Evolutionary conservation across 768 basidiomycete genomes (phyloP).

Genomic region (Galerina marginata): DNA sequence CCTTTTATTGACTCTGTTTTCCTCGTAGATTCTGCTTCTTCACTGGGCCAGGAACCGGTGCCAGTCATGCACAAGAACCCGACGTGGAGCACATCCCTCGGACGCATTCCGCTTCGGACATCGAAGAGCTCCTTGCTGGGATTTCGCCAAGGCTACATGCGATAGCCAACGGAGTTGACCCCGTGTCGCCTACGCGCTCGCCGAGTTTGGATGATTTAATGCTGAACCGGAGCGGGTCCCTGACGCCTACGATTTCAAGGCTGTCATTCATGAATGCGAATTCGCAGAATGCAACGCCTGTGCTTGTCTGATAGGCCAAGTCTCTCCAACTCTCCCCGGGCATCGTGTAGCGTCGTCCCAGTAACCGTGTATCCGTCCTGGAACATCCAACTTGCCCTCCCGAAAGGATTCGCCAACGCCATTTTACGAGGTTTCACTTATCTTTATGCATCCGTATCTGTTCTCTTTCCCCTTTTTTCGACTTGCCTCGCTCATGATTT

Average conservation of each 20-base stretch:
- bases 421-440: too few relatives aligned
- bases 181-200: slow-evolving; percentile 28
- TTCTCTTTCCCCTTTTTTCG: too few relatives aligned
- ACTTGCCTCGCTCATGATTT: too few relatives aligned
- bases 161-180: slow-evolving; percentile 14
- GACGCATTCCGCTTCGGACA: slow-evolving; percentile 57
- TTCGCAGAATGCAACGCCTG: slow-evolving; percentile 15
- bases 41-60: slow-evolving; percentile 55
- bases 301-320: slow-evolving; percentile 6
- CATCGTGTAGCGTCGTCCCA: too few relatives aligned
- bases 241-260: slow-evolving; percentile 31
- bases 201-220: slow-evolving; percentile 30
- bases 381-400: too few relatives aligned
- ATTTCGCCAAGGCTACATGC: slow-evolving; percentile 36
- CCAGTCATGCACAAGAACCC: background rate
- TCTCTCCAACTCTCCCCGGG: background rate
- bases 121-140: slow-evolving; percentile 54
- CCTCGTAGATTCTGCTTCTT: slow-evolving; percentile 78
- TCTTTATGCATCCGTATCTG: too few relatives aligned
- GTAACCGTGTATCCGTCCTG: too few relatives aligned
- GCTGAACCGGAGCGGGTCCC: slow-evolving; percentile 24
- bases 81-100: slow-evolving; percentile 29
- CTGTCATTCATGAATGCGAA: slow-evolving; percentile 18
- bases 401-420: too few relatives aligned
- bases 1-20: background rate